Evolutionary conservation across 1,284 basidiomycete genomes (phyloP).

Genomic region (Fereydounia khargensis): DNA sequence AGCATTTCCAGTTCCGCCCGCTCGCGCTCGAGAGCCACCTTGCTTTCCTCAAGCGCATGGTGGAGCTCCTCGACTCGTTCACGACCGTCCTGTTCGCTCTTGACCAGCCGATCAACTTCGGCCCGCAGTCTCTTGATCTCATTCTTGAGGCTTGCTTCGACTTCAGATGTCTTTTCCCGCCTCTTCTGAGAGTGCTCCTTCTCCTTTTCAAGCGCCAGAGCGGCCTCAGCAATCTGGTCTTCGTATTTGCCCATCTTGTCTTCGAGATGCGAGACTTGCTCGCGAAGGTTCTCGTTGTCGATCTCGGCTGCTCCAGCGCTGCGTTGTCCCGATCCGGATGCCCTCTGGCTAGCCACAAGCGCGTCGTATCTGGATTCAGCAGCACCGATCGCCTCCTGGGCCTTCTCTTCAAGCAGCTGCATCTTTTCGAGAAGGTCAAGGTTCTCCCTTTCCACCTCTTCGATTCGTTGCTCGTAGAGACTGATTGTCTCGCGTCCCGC

Average conservation of each 20-base stretch:
- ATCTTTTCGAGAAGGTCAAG: constrained; percentile 48
- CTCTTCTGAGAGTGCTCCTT: constrained; percentile 66
- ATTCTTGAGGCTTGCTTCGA: constrained; percentile 62
- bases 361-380: constrained; percentile 72
- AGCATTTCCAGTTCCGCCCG: constrained; percentile 83
- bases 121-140: constrained; percentile 60
- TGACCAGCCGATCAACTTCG: constrained; percentile 66
- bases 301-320: constrained; percentile 68
- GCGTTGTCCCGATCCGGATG: constrained; percentile 9
- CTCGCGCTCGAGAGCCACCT: constrained; percentile 84
- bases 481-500: constrained; percentile 70
- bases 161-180: constrained; percentile 64
- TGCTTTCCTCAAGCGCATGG: constrained; percentile 81
- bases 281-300: constrained; percentile 84
- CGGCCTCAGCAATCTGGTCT: constrained; percentile 79
- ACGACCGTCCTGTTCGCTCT: constrained; percentile 65
- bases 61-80: constrained; percentile 62
- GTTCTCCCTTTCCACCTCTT: constrained; percentile 45
- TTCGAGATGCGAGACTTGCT: constrained; percentile 81
- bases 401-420: constrained; percentile 61
- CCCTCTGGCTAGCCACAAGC: constrained; percentile 42
- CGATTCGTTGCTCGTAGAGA: constrained; percentile 31
- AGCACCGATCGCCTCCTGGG: constrained; percentile 76
- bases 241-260: constrained; percentile 74
- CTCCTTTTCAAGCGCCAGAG: constrained; percentile 71